Base-by-base conservation (phyloP, 495 filamentous ascomycete species). In the Lasiosphaeris hirsuta region DNA sequence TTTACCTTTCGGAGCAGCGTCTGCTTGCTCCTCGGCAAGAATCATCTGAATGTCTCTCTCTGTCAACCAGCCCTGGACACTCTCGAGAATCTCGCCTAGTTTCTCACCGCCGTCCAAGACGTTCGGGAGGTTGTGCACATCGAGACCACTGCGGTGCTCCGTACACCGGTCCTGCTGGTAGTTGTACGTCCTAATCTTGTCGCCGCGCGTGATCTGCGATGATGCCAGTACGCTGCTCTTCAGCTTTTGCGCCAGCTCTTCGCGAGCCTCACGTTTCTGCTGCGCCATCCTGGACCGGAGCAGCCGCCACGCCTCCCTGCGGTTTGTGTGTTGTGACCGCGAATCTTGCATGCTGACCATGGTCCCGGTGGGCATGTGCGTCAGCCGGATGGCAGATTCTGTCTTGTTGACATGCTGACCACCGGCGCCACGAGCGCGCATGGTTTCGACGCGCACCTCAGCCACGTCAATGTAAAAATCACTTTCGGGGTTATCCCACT, bases 351-450 rank as follows among this genome's bases (percentile, higher is more conserved):
- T 96, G 42, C 85, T 86, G 10, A 97, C 92, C 23, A 89, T 82
- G 7, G 84, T 90, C 37, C 84, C 85, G 0, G 92, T 96, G 9
- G 94, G 95, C 10, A 90, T 78, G 80, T 98, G 95, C 10, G 92
- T 96, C 54, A 98, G 77, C 14, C 94, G 86, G 59, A 98, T 89
- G 14, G 94, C 94, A 36, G 91, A 96, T 71, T 97, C 95, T 1
- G 94, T 98, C 60, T 89, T 97, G 72, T 98, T 98, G 67, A 98
- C 94, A 69, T 97, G 95, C 75, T 98, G 94, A 6, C 94, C 94
- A 14, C 94, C 94, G 2, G 94, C 92, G 33, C 94, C 94, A 48
- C 88, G 78, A 0, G 94, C 90, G 33, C 92, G 83, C 92, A 97
- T 96, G 62, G 89, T 88, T 65, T 98, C 95, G 8, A 83, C 79